These are phyloP conservation scores for Saxispiralis lemnorum DNA, from an alignment of 495 filamentous ascomycete genomes.

Conservation along the genomic window DNA sequence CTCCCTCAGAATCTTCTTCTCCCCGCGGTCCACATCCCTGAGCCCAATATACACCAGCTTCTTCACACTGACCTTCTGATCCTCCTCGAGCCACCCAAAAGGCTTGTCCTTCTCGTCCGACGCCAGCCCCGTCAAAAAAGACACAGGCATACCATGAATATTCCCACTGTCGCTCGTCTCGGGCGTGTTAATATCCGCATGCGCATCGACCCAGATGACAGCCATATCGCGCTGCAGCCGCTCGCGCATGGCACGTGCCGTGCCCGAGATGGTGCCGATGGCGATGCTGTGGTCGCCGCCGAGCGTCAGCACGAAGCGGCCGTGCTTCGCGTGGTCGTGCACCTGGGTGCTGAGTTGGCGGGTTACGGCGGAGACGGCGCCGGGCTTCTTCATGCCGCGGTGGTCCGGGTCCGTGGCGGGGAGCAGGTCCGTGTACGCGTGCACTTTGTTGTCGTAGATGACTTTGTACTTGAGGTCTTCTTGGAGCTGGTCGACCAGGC, in stretches of 20 bases:
- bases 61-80: constrained; percentile 46
- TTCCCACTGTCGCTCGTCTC: constrained; percentile 81
- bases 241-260: constrained; percentile 68
- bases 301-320: constrained; percentile 77
- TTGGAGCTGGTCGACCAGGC: constrained; percentile 66
- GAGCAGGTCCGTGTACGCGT: constrained; percentile 62
- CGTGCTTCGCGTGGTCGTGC: constrained; percentile 68
- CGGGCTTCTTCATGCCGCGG: constrained; percentile 84
- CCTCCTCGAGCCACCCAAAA: constrained; percentile 72
- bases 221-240: constrained; percentile 62
- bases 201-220: constrained; percentile 96
- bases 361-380: constrained; percentile 77
- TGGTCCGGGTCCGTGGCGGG: constrained; percentile 58
- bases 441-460: constrained; percentile 65
- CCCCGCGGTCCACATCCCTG: constrained; percentile 74
- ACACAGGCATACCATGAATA: constrained; percentile 95
- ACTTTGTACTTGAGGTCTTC: constrained; percentile 78
- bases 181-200: constrained; percentile 93
- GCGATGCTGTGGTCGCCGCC: constrained; percentile 95
- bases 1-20: constrained; percentile 77
- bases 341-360: constrained; percentile 62
- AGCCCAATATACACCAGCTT: constrained; percentile 97
- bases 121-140: constrained; percentile 74
- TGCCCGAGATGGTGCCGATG: constrained; percentile 77
- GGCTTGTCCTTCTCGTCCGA: constrained; percentile 45